Conservation (phyloP, 805 yeast genomes). For the Candida peoriensis region DNA sequence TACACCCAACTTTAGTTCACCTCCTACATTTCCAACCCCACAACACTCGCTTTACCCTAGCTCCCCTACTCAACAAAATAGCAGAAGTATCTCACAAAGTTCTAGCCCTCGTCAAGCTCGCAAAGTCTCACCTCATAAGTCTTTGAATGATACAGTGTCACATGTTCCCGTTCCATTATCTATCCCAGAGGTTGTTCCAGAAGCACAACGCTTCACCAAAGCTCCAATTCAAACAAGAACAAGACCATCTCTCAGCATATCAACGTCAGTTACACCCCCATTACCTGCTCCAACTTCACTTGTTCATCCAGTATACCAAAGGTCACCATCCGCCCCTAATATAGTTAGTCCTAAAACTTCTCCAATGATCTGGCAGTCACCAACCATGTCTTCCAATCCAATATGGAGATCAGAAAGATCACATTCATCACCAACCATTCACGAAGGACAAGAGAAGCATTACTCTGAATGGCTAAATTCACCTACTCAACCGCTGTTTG, state of each 20-base stretch:
- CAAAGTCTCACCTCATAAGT: too few species aligned
- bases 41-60: too few species aligned
- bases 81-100: too few species aligned
- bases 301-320: slow-evolving; percentile 1
- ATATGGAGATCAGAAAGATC: slow-evolving; percentile 2
- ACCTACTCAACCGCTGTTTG: slow-evolving; percentile 3
- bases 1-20: too few species aligned
- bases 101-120: too few species aligned
- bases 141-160: too few species aligned
- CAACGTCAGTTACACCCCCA: slow-evolving; percentile 23
- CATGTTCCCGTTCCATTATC: too few species aligned
- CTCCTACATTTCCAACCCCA: not conserved
- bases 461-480: not conserved
- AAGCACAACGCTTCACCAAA: too few species aligned
- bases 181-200: too few species aligned
- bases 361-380: slow-evolving; percentile 22
- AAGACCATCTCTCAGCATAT: slow-evolving; percentile 16
- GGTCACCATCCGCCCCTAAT: slow-evolving; percentile 1
- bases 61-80: too few species aligned
- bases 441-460: not conserved
- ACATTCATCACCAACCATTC: slow-evolving; percentile 3
- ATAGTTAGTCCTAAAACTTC: slow-evolving; percentile 7
- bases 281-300: slow-evolving; percentile 18
- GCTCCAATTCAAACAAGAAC: too few species aligned
- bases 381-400: slow-evolving; percentile 8